Evolutionary conservation across 371 early-diverging fungal species (phyloP).

Genomic region (Mitosporidium daphniae): DNA sequence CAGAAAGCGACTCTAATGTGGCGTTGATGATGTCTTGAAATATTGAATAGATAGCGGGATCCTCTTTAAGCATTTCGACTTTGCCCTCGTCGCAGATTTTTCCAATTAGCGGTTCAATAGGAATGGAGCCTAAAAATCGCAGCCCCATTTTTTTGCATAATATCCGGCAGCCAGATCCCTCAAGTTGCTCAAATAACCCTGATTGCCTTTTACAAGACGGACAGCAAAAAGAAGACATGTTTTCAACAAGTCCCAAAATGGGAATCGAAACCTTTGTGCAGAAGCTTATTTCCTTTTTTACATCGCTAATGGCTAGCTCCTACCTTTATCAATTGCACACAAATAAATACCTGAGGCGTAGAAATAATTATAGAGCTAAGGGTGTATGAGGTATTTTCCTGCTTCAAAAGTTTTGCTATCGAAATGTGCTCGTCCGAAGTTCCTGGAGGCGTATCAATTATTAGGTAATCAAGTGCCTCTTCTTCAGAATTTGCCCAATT

Average conservation of each 20-base stretch:
- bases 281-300: conserved; percentile 69
- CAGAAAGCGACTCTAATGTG: too few relatives aligned
- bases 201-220: conserved; percentile 22
- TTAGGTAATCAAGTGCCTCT: conserved; percentile 49
- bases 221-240: conserved; percentile 88
- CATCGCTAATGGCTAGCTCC: conserved; percentile 78
- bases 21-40: too few relatives aligned
- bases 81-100: conserved; percentile 4
- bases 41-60: too few relatives aligned
- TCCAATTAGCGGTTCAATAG: conserved; percentile 3
- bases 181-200: conserved; percentile 6
- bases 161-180: conserved; percentile 5
- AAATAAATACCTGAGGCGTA: conserved; percentile 90
- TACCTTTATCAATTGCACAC: too few relatives aligned
- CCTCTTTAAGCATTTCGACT: too few relatives aligned
- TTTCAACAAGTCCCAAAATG: conserved; percentile 81
- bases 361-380: conserved; percentile 74
- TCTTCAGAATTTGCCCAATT: too few relatives aligned
- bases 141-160: conserved; percentile 5
- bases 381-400: conserved; percentile 15
- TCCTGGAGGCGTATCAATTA: conserved; percentile 96
- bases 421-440: conserved; percentile 89
- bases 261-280: conserved; percentile 54
- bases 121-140: conserved; percentile 4
- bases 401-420: conserved; percentile 24